Evolutionary conservation across 2,329 filamentous ascomycete species (phyloP).

Genomic region (Aspergillus aculeatus): DNA sequence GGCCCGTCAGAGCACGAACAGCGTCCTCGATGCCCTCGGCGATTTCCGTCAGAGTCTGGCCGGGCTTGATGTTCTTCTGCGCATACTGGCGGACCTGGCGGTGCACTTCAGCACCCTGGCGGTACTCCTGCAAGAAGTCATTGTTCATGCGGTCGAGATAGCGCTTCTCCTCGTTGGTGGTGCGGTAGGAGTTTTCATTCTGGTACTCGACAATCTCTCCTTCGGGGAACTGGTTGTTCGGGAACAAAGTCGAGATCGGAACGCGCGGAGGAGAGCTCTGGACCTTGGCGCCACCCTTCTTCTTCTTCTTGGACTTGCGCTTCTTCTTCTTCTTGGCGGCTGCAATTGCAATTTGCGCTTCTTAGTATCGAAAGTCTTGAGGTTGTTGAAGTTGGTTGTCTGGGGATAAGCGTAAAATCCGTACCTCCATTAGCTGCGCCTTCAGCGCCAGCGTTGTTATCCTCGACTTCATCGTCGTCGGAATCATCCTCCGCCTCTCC

Average conservation of each 20-base stretch:
- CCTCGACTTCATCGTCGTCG: conserved; percentile 53
- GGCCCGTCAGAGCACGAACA: conserved; percentile 72
- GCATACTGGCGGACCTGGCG: conserved; percentile 83
- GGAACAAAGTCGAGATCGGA: conserved; percentile 70
- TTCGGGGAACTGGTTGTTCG: conserved; percentile 68
- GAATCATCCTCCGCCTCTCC: conserved; percentile 55
- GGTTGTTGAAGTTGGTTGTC: neutral
- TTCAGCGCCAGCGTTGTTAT: conserved; percentile 44
- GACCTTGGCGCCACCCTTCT: conserved; percentile 58
- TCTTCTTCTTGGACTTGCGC: conserved; percentile 74
- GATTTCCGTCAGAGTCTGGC: conserved; percentile 76
- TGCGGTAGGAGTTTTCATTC: conserved; percentile 74
- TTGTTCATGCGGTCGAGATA: conserved; percentile 77
- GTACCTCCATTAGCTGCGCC: conserved; percentile 39
- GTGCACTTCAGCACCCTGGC: conserved; percentile 84
- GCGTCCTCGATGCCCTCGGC: conserved; percentile 84
- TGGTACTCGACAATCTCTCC: conserved; percentile 77
- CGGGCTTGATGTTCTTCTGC: conserved; percentile 76
- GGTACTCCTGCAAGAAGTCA: conserved; percentile 77
- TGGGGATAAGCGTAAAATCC: conserved; percentile 11
- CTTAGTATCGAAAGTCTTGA: neutral
- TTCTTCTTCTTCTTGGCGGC: conserved; percentile 77
- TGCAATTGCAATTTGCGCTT: conserved; percentile 15
- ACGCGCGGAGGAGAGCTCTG: conserved; percentile 79
- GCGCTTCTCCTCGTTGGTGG: conserved; percentile 80